Conservation (phyloP, 768 basidiomycete species). For the Tylopilus intermedius region DNA sequence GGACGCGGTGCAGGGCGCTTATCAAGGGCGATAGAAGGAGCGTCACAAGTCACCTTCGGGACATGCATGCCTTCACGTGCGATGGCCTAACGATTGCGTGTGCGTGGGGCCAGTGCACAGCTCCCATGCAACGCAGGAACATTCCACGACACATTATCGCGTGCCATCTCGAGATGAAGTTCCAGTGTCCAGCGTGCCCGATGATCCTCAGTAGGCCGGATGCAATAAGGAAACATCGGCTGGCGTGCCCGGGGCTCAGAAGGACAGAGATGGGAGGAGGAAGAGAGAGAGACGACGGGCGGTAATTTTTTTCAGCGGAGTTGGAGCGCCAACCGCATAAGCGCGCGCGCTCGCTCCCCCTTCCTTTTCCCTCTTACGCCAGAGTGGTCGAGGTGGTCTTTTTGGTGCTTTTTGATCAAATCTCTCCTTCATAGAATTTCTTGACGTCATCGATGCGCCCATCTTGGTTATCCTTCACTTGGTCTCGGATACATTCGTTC, state of each 20-base stretch:
- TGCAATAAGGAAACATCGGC: constrained; percentile 21
- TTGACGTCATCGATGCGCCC: not conserved
- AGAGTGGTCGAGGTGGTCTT: not conserved
- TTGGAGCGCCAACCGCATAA: constrained; percentile 6
- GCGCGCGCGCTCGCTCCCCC: not conserved
- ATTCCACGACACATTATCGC: constrained; percentile 25
- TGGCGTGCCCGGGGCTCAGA: constrained; percentile 7
- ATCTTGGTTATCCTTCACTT: not conserved
- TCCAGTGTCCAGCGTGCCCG: constrained; percentile 13
- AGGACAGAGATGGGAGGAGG: not conserved
- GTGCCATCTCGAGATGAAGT: constrained; percentile 23
- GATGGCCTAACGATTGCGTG: constrained; percentile 14
- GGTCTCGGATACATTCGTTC: not conserved
- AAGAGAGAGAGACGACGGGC: constrained; percentile 1
- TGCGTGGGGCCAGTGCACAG: constrained; percentile 15
- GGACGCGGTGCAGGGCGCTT: constrained; percentile 9
- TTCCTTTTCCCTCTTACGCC: not conserved
- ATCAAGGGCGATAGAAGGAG: constrained; percentile 18
- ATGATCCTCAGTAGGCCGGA: constrained; percentile 20
- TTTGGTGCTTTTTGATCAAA: not conserved
- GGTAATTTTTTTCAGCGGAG: constrained; percentile 8
- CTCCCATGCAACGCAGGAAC: constrained; percentile 22
- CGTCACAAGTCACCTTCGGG: constrained; percentile 19
- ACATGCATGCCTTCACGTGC: constrained; percentile 17
- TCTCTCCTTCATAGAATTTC: not conserved